Conservation (phyloP, 2,329 filamentous ascomycete genomes). For the Mariannaea elegans region DNA sequence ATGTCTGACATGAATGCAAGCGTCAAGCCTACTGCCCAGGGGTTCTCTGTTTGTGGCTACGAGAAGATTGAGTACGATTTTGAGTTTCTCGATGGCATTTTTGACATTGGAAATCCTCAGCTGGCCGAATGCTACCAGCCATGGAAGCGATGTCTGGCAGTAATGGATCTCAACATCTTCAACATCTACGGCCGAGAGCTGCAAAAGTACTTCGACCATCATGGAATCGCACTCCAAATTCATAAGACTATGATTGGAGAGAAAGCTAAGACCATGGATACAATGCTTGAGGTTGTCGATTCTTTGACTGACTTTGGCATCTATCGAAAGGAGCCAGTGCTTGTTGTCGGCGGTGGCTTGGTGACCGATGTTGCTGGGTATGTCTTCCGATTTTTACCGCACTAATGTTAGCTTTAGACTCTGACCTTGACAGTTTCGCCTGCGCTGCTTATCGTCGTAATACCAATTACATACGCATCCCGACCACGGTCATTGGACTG, state of each 20-base stretch:
- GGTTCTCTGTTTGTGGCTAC: slow-evolving; percentile 76
- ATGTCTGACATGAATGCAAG: slow-evolving; percentile 78
- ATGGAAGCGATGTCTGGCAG: slow-evolving; percentile 72
- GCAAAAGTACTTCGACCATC: slow-evolving; percentile 72
- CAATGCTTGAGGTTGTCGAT: slow-evolving; percentile 73
- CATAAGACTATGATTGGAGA: slow-evolving; percentile 80
- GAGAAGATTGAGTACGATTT: slow-evolving; percentile 83
- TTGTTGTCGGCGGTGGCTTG: slow-evolving; percentile 73
- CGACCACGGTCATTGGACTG: slow-evolving; percentile 78
- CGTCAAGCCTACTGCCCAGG: slow-evolving; percentile 69
- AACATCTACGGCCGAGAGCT: slow-evolving; percentile 73
- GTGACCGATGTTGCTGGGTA: slow-evolving; percentile 80
- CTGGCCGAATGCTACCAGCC: slow-evolving; percentile 71
- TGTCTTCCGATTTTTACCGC: slow-evolving; percentile 43
- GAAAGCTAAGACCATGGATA: slow-evolving; percentile 78
- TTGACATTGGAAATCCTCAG: slow-evolving; percentile 66
- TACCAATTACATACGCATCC: slow-evolving; percentile 78
- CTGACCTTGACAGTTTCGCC: slow-evolving; percentile 62
- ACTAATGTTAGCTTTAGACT: not conserved
- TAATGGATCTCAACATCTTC: slow-evolving; percentile 78
- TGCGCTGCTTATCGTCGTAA: slow-evolving; percentile 77
- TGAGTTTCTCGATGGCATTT: slow-evolving; percentile 75
- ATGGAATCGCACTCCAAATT: slow-evolving; percentile 68
- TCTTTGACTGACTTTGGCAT: slow-evolving; percentile 80
- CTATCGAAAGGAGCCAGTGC: slow-evolving; percentile 72